A percentile compares a stretch with the other conserved stretches of the same genome.
Conservation (phyloP, 2,329 filamentous ascomycete species). For the Microcera coccophila region DNA sequence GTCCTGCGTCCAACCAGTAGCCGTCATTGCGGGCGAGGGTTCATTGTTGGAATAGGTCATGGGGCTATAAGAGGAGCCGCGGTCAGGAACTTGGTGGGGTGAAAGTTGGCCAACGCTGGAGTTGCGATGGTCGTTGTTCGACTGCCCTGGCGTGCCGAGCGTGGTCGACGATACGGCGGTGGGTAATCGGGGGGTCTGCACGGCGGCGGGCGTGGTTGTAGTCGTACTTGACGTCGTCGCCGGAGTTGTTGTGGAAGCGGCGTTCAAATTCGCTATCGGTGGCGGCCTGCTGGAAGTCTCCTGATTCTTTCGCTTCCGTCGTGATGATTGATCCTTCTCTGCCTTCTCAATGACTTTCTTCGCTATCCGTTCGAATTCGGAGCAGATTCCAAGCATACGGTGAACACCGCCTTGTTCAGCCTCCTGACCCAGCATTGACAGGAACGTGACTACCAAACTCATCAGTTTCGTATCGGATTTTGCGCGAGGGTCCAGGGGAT, state of each 20-base stretch:
- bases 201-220: conserved; percentile 2
- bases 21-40: conserved; percentile 43
- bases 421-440: conserved; percentile 84
- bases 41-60: conserved; percentile 30
- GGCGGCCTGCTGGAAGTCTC: conserved; percentile 35
- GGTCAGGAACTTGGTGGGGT: conserved; percentile 23
- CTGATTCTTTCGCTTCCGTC: conserved; percentile 78
- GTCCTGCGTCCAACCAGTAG: conserved; percentile 47
- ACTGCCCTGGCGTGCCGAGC: not conserved
- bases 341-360: conserved; percentile 86
- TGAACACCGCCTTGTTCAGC: conserved; percentile 86
- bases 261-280: conserved; percentile 4
- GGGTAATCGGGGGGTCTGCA: conserved; percentile 15
- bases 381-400: conserved; percentile 88
- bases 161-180: conserved; percentile 8
- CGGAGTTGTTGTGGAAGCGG: not conserved
- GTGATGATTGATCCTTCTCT: conserved; percentile 75
- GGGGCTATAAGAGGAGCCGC: conserved; percentile 22
- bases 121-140: not conserved
- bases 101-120: conserved; percentile 25
- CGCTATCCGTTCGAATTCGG: conserved; percentile 95
- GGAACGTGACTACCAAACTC: conserved; percentile 87
- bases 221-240: conserved; percentile 1
- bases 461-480: conserved; percentile 87
- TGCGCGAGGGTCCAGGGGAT: conserved; percentile 83